Conservation (phyloP, 2,329 filamentous ascomycete genomes). For the Nigrospora sphaerica region DNA sequence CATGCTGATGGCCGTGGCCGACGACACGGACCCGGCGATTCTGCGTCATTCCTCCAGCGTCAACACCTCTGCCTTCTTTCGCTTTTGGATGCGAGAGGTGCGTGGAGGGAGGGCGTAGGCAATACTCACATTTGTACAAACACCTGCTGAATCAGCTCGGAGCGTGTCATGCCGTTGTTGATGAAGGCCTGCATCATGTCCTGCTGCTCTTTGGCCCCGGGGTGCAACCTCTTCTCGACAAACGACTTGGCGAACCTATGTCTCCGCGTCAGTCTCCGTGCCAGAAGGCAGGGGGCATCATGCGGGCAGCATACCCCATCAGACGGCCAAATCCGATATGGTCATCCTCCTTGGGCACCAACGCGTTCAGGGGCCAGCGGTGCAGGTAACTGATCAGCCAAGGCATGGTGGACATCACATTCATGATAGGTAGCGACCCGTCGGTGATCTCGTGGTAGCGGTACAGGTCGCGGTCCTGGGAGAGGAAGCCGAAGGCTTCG, state of each 20-base stretch:
- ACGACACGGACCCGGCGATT: conserved; percentile 15
- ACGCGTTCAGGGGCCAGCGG: conserved; percentile 26
- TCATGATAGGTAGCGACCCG: conserved; percentile 29
- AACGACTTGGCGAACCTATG: conserved; percentile 16
- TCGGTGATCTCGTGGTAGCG: conserved; percentile 36
- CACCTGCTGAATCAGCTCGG: conserved; percentile 30
- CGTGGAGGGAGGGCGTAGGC: not conserved
- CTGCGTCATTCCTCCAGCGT: conserved; percentile 1
- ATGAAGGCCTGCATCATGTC: conserved; percentile 34
- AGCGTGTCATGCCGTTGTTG: conserved; percentile 24
- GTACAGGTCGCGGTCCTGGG: conserved; percentile 39
- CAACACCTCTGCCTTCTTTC: not conserved
- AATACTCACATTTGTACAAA: conserved; percentile 28
- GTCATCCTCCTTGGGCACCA: conserved; percentile 28
- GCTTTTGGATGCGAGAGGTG: not conserved
- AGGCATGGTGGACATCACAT: conserved; percentile 27
- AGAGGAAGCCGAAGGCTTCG: conserved; percentile 41
- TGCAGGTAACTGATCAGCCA: conserved; percentile 26
- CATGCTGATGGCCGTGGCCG: conserved; percentile 16
- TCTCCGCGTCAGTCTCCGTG: not conserved
- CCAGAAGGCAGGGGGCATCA: conserved; percentile 4
- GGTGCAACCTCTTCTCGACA: conserved; percentile 17
- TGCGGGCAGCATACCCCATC: conserved; percentile 23
- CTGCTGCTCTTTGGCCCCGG: conserved; percentile 15
- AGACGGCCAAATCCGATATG: conserved; percentile 29